Evolutionary conservation across 805 yeast species (phyloP).

Genomic region (Metschnikowia gelsemii): DNA sequence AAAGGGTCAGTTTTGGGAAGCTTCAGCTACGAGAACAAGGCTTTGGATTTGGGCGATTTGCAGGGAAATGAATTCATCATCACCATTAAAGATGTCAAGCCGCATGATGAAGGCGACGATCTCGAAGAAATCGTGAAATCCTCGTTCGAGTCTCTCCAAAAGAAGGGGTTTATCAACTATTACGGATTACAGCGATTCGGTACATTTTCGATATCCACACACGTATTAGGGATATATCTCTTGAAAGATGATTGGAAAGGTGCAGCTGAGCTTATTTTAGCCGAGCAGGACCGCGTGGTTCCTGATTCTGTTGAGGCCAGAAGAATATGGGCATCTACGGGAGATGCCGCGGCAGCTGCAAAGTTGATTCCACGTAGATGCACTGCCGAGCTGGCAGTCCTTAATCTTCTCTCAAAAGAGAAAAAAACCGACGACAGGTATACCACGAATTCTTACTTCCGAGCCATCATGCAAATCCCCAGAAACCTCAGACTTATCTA

Average conservation of each 20-base stretch:
- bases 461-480: slow-evolving; percentile 85
- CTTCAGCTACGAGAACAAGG: slow-evolving; percentile 61
- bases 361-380: slow-evolving; percentile 83
- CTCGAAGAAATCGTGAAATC: slow-evolving; percentile 48
- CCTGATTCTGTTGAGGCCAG: slow-evolving; percentile 86
- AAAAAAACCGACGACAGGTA: slow-evolving; percentile 45
- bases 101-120: slow-evolving; percentile 26
- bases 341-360: slow-evolving; percentile 63
- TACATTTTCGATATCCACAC: slow-evolving; percentile 90
- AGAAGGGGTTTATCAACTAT: slow-evolving; percentile 85
- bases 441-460: slow-evolving; percentile 58
- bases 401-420: slow-evolving; percentile 58
- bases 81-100: slow-evolving; percentile 71
- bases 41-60: slow-evolving; percentile 77
- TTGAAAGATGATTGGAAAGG: slow-evolving; percentile 73
- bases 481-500: slow-evolving; percentile 91
- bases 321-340: slow-evolving; percentile 72
- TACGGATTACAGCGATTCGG: slow-evolving; percentile 99
- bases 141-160: slow-evolving; percentile 57
- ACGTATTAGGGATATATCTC: slow-evolving; percentile 72
- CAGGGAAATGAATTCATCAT: slow-evolving; percentile 87
- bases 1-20: slow-evolving; percentile 80
- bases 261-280: slow-evolving; percentile 74
- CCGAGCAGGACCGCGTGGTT: slow-evolving; percentile 80
- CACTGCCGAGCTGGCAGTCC: slow-evolving; percentile 76